Conservation (phyloP, 2,329 filamentous ascomycete species). For the Trichoderma cornu-damae region DNA sequence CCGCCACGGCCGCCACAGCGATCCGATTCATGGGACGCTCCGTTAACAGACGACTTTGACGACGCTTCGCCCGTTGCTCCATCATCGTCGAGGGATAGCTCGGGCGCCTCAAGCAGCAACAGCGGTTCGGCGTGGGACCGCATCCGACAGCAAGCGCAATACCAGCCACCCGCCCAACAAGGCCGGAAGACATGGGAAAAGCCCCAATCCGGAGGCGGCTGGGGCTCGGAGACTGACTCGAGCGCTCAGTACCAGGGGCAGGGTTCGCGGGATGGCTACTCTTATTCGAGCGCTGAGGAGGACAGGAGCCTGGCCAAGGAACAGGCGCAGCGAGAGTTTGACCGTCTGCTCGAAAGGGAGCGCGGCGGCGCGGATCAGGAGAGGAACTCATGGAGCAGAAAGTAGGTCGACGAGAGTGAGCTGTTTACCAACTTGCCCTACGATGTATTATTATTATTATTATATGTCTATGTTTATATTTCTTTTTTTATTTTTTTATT, state of each 20-base stretch:
- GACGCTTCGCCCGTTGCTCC: slow-evolving; percentile 43
- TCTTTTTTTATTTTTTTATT: no score
- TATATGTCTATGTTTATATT: no score
- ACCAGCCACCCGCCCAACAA: slow-evolving; percentile 26
- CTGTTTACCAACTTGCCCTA: not conserved
- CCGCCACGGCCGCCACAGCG: slow-evolving; percentile 11
- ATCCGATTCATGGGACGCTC: slow-evolving; percentile 25
- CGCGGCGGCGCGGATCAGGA: slow-evolving; percentile 31
- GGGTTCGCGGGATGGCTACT: slow-evolving; percentile 28
- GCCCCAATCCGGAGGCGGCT: slow-evolving; percentile 18
- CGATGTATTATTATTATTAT: not conserved
- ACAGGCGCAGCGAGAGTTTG: slow-evolving; percentile 48
- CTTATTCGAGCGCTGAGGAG: slow-evolving; percentile 35
- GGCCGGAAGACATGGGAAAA: slow-evolving; percentile 21
- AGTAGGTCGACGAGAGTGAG: slow-evolving; percentile 15
- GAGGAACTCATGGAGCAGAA: slow-evolving; percentile 25
- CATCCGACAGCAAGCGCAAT: slow-evolving; percentile 36
- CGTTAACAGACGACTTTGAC: slow-evolving; percentile 30
- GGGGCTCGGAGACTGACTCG: slow-evolving; percentile 27
- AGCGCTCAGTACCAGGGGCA: slow-evolving; percentile 20
- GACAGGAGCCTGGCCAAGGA: slow-evolving; percentile 38
- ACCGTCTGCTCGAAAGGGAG: slow-evolving; percentile 45
- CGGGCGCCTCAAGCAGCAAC: slow-evolving; percentile 14
- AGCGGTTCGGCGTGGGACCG: slow-evolving; percentile 43
- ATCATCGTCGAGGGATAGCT: slow-evolving; percentile 27